Conservation (phyloP, 495 filamentous ascomycete genomes). For the Parachaetomium inaequale region DNA sequence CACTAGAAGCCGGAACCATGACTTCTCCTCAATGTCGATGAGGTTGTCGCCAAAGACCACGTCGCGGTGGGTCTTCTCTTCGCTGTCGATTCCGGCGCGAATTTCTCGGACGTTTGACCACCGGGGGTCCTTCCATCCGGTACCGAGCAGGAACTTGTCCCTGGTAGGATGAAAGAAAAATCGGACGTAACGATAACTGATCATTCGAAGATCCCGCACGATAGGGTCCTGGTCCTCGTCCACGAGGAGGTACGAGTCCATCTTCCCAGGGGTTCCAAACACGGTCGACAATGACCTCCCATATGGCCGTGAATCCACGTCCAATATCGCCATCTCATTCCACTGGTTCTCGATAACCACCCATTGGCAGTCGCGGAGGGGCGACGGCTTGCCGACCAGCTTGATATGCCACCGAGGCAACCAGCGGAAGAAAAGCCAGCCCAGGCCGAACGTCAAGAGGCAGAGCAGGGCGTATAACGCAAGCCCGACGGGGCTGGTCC, state of each 20-base stretch:
- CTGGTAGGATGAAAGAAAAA: constrained; percentile 86
- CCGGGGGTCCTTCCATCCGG: constrained; percentile 85
- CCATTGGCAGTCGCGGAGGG: constrained; percentile 76
- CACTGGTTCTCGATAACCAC: constrained; percentile 96
- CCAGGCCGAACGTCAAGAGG: constrained; percentile 66
- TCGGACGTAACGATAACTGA: constrained; percentile 91
- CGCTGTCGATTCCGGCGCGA: constrained; percentile 80
- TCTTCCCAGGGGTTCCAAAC: constrained; percentile 64
- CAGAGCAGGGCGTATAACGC: constrained; percentile 66
- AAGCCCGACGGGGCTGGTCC: constrained; percentile 65
- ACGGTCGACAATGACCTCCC: constrained; percentile 81
- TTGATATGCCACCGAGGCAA: constrained; percentile 80
- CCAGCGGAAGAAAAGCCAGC: constrained; percentile 84
- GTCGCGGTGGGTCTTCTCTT: constrained; percentile 80
- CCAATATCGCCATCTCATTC: constrained; percentile 77
- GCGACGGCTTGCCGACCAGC: constrained; percentile 62
- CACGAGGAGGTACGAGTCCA: constrained; percentile 47
- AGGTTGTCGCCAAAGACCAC: constrained; percentile 83
- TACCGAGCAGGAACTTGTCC: constrained; percentile 81
- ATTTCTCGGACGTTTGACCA: constrained; percentile 78
- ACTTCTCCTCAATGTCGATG: constrained; percentile 90
- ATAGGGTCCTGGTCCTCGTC: constrained; percentile 87
- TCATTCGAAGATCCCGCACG: constrained; percentile 61
- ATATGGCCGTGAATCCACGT: constrained; percentile 63
- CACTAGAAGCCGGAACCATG: constrained; percentile 71